A percentile compares a stretch with the other conserved stretches of the same genome.
Evolutionary conservation across 2,329 filamentous ascomycete species (phyloP).

Genomic region (Lasiodiplodia sp.): DNA sequence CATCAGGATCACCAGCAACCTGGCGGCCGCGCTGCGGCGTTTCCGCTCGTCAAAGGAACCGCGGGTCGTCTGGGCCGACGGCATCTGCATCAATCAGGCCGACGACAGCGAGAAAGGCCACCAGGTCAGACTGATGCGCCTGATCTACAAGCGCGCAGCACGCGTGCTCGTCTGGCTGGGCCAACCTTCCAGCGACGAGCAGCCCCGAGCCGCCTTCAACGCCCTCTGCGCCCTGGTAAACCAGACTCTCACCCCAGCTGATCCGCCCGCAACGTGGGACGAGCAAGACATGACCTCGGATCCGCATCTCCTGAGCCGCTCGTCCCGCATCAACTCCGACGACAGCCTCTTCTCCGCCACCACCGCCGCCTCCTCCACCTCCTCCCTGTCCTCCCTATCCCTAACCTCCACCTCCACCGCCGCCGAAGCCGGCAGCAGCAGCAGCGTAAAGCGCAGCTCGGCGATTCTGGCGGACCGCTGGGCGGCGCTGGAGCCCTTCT

Average conservation of each 20-base stretch:
- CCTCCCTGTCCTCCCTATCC: no score
- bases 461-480: neutral
- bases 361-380: neutral
- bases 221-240: constrained; percentile 7
- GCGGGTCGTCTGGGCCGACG: constrained; percentile 32
- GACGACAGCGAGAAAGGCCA: constrained; percentile 26
- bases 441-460: neutral
- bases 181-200: neutral
- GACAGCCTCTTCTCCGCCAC: neutral
- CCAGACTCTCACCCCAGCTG: neutral
- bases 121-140: constrained; percentile 33
- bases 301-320: neutral
- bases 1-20: neutral
- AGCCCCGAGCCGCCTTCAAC: neutral
- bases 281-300: neutral
- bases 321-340: neutral
- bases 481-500: constrained; percentile 3
- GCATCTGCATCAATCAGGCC: constrained; percentile 34
- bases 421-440: neutral
- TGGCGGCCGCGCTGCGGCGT: neutral
- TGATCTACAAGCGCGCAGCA: constrained; percentile 30
- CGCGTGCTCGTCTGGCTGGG: constrained; percentile 34
- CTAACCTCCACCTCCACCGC: neutral
- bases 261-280: neutral
- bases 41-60: neutral